Conservation (phyloP, 129 eudicot genomes). For the Helichrysum umbraculigerum region DNA sequence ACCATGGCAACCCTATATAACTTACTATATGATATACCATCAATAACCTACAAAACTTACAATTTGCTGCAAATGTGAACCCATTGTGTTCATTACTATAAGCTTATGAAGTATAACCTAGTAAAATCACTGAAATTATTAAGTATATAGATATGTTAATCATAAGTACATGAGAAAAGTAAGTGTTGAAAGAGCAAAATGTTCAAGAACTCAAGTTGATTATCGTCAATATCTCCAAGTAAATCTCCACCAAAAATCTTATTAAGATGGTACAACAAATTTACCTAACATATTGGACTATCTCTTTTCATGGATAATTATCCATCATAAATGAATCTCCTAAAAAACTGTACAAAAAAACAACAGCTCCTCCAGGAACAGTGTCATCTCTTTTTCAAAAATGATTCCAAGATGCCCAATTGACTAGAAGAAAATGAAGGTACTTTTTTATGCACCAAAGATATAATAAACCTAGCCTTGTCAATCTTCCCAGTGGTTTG, state of each 20-base stretch:
- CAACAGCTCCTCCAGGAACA: slow-evolving; percentile 9
- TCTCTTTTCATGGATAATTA: slow-evolving; percentile 26
- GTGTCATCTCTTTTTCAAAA: slow-evolving; percentile 46
- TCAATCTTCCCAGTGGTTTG: slow-evolving; percentile 45
- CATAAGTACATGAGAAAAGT: not conserved
- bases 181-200: not conserved
- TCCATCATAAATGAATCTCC: slow-evolving; percentile 36
- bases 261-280: slow-evolving; percentile 43
- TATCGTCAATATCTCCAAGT: slow-evolving; percentile 27
- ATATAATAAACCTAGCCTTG: slow-evolving; percentile 48
- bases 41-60: not conserved
- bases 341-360: slow-evolving; percentile 36
- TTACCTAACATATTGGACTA: slow-evolving; percentile 35
- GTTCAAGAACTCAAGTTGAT: slow-evolving; percentile 9
- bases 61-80: not conserved
- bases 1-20: not conserved
- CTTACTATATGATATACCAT: not conserved
- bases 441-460: slow-evolving; percentile 58
- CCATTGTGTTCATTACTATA: not conserved
- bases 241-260: slow-evolving; percentile 35
- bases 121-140: not conserved
- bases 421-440: slow-evolving; percentile 54
- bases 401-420: slow-evolving; percentile 49
- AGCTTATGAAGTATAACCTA: not conserved
- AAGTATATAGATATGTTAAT: not conserved